Evolutionary conservation across 1,284 basidiomycete genomes (phyloP).

Genomic region (Austroboletus novae-zelandiae): DNA sequence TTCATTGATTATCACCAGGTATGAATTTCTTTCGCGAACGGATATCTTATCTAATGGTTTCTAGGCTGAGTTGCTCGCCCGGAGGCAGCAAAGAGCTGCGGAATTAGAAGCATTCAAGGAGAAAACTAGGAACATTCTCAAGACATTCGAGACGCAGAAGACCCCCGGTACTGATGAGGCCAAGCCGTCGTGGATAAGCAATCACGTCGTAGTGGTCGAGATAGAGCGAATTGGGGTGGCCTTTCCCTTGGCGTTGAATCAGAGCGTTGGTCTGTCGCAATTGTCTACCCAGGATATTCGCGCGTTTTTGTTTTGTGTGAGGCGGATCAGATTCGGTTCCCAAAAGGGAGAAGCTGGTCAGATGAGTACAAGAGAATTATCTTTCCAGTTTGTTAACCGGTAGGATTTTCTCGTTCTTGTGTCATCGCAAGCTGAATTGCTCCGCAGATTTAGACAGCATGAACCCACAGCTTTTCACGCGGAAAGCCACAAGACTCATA

Average conservation of each 20-base stretch:
- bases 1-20: constrained; percentile 83
- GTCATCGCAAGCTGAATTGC: constrained; percentile 8
- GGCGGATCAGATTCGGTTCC: constrained; percentile 68
- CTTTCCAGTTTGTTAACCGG: constrained; percentile 82
- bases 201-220: constrained; percentile 62
- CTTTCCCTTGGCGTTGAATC: constrained; percentile 69
- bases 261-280: constrained; percentile 49
- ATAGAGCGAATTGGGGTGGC: constrained; percentile 79
- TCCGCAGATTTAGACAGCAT: constrained; percentile 73
- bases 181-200: constrained; percentile 59
- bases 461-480: constrained; percentile 68
- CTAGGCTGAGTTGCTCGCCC: constrained; percentile 70
- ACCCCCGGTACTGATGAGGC: constrained; percentile 41
- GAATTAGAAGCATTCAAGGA: constrained; percentile 83
- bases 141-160: constrained; percentile 65
- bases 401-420: constrained; percentile 34
- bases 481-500: constrained; percentile 66
- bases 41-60: constrained; percentile 8
- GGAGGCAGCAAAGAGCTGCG: constrained; percentile 68
- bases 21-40: constrained; percentile 7
- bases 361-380: constrained; percentile 68
- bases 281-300: constrained; percentile 48
- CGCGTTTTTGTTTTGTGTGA: constrained; percentile 83
- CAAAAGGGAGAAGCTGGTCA: constrained; percentile 78
- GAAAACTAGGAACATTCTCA: constrained; percentile 69